Evolutionary conservation across 1,139 yeast genomes (phyloP).

Genomic region (Wickerhamomyces sp.): DNA sequence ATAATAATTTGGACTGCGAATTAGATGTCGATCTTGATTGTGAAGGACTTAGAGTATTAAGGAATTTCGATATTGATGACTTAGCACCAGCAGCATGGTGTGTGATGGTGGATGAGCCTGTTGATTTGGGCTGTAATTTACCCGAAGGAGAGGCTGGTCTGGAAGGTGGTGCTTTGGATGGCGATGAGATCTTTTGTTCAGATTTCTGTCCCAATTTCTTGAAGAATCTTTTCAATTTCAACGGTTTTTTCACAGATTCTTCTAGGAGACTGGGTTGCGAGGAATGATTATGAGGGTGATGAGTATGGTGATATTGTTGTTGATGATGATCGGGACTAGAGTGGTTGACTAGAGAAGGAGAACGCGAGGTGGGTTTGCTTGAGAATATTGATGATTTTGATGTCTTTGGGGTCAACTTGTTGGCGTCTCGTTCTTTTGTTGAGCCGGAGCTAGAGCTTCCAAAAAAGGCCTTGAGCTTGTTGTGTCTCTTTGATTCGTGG

Average conservation of each 20-base stretch:
- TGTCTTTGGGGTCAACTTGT: conserved; percentile 22
- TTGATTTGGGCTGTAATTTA: background rate
- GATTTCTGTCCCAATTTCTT: conserved; percentile 25
- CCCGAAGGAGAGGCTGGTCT: background rate
- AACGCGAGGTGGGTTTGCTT: conserved; percentile 16
- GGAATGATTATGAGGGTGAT: background rate
- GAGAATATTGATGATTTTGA: conserved; percentile 22
- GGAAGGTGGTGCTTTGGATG: conserved; percentile 1
- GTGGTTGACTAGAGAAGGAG: conserved; percentile 14
- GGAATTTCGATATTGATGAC: conserved; percentile 12
- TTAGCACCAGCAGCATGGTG: background rate
- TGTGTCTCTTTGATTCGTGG: conserved; percentile 7
- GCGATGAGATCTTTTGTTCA: conserved; percentile 6
- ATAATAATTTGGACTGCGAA: conserved; percentile 26
- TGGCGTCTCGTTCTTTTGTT: conserved; percentile 6
- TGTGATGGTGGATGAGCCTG: background rate
- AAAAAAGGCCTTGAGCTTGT: conserved; percentile 16
- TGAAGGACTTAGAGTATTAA: conserved; percentile 14
- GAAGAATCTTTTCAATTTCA: conserved; percentile 31
- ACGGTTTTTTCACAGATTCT: conserved; percentile 23
- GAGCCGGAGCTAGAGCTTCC: background rate
- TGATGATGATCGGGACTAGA: conserved; percentile 12
- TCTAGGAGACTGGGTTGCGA: conserved; percentile 3
- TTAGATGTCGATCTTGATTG: conserved; percentile 11
- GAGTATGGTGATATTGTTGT: background rate